phyloP scores from a whole-genome alignment of 2,329 filamentous ascomycete genomes.

The Fragosphaeria purpurea region DNA sequence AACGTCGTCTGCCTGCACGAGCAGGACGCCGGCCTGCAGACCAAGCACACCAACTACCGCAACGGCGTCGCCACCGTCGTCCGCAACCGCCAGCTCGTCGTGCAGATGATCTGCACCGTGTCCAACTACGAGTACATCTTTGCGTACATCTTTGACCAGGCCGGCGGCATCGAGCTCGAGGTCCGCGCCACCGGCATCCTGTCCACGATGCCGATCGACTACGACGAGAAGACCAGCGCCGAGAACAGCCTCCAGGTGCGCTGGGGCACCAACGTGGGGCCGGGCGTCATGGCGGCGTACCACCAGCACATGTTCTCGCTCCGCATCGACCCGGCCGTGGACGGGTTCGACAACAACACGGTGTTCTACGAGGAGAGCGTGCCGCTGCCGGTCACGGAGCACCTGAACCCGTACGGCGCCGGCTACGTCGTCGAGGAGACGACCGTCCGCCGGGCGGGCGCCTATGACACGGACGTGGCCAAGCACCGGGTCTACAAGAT shows the following conservation, averaged over 20 bases:
- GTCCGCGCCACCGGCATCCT: slow-evolving; percentile 57
- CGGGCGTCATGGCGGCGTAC: slow-evolving; percentile 55
- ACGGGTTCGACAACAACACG: slow-evolving; percentile 43
- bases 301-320: slow-evolving; percentile 61
- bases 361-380: slow-evolving; percentile 29
- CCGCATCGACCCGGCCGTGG: slow-evolving; percentile 54
- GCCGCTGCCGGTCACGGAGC: slow-evolving; percentile 28
- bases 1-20: slow-evolving; percentile 60
- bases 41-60: slow-evolving; percentile 60
- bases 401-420: slow-evolving; percentile 40
- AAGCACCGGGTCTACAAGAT: slow-evolving; percentile 39
- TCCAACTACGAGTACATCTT: slow-evolving; percentile 60
- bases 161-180: slow-evolving; percentile 50
- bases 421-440: slow-evolving; percentile 27
- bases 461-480: slow-evolving; percentile 37
- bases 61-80: slow-evolving; percentile 43
- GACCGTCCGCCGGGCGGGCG: slow-evolving; percentile 31
- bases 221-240: slow-evolving; percentile 21
- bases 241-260: slow-evolving; percentile 27
- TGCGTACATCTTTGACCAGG: slow-evolving; percentile 46
- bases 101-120: slow-evolving; percentile 55
- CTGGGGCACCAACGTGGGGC: slow-evolving; percentile 52
- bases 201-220: slow-evolving; percentile 48
- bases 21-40: slow-evolving; percentile 58
- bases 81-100: slow-evolving; percentile 49